These are phyloP conservation scores for Crithidia thermophila DNA, from an alignment of 208 protist genomes.

Conservation along the genomic window DNA sequence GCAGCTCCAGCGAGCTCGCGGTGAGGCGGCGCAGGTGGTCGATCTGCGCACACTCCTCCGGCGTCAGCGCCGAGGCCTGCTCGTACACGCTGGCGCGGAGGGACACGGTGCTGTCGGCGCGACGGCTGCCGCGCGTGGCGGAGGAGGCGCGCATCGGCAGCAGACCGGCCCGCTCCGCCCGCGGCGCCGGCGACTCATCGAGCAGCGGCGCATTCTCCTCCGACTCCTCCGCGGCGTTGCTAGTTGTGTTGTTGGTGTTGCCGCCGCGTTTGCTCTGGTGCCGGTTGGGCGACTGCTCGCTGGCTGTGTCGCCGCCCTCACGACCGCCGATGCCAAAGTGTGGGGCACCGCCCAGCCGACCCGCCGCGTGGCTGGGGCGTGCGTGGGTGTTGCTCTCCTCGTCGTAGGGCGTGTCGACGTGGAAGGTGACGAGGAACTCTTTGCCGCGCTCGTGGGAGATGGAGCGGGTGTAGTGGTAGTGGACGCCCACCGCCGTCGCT, in stretches of 20 bases:
- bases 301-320: too few relatives aligned
- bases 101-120: constrained; percentile 23
- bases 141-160: not conserved
- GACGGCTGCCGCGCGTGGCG: constrained; percentile 10
- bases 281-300: too few relatives aligned
- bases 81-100: constrained; percentile 36
- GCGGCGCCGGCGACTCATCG: constrained; percentile 2
- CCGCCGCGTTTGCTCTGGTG: too few relatives aligned
- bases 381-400: constrained; percentile 6
- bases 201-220: constrained; percentile 3
- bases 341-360: too few relatives aligned
- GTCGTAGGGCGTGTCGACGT: constrained; percentile 31
- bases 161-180: constrained; percentile 7
- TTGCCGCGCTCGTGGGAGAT: constrained; percentile 35
- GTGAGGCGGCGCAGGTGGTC: constrained; percentile 44
- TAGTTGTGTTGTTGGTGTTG: not conserved
- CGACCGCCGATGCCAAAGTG: too few relatives aligned
- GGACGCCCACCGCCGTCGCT: constrained; percentile 32
- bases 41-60: constrained; percentile 38
- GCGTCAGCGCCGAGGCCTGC: constrained; percentile 24
- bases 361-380: too few relatives aligned
- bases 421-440: constrained; percentile 70
- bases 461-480: constrained; percentile 38
- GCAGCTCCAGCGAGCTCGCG: constrained; percentile 56
- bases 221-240: not conserved